Evolutionary conservation across 139 green algal species (phyloP), one percentile per base, ranked within the genome.

Genomic region (Spirogloea muscicola): DNA sequence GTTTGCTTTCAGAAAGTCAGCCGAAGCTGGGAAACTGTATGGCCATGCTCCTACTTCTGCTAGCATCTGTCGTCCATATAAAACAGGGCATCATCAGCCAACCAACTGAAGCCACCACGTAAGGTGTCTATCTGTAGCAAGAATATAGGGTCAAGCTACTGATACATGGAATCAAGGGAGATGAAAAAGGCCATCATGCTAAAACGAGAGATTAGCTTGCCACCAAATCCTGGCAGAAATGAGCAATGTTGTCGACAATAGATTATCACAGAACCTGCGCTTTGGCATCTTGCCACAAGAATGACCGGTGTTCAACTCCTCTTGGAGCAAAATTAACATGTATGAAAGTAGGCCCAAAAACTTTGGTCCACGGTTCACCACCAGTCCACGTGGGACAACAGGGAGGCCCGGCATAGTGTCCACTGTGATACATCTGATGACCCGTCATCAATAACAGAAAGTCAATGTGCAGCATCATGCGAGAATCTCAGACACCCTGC

Each of bases 311-410:
- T 10, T 64, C 13, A 16, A 10, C 10, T 10, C 36, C 55, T 10
- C 10, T 10, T 9, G 55, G 36, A 64, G 55, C 55, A 13, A 42
- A 13, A 16, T 64, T 64, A 13, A 64, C 55, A 13, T 64, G 39
- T 13, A 64, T 13, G 29, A 64, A 40, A 42, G 55, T 64, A 16
- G 55, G 55, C 36, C 55, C 55, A 64, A 64, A 64, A 9, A 64
- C 36, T 64, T 64, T 64, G 10, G 10, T 9, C 55, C 55, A 64
- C 10, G 29, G 10, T 13, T 64, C 55, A 13, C 55, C 55, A 10
- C 39, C 10, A 9, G 55, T 16, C 55, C 55, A 64, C 55, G 10
- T 64, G 55, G 55, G 10, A 13, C 13, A 27, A 9, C 10, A 16
- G 10, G 55, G 55, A 9, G 10, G 10, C 36, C 55, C 55, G 10